Evolutionary conservation across 1,284 basidiomycete genomes (phyloP), one percentile per base, ranked within the genome.

Genomic region (Rhodotorula sp.): DNA sequence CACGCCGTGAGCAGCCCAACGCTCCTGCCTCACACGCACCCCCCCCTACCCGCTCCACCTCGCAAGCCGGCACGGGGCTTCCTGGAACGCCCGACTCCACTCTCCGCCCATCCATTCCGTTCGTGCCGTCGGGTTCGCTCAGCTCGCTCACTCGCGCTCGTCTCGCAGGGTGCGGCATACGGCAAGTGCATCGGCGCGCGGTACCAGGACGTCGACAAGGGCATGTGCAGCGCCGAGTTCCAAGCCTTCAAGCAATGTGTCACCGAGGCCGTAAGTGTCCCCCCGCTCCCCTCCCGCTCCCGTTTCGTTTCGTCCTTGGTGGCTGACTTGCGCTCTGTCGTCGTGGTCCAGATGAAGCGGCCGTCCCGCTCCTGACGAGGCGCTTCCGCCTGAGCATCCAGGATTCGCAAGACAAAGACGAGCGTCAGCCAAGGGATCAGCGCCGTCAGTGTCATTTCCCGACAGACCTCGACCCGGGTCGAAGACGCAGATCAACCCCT

Each of bases 201-300:
- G 29, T 83, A 83, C 68, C 75, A 79, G 51, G 82, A 83, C 29
- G 81, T 82, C 10, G 77, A 78, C 24, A 79, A 79, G 54, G 80
- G 78, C 44, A 82, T 82, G 81, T 83, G 82, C 65, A 77, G 77
- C 29, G 71, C 74, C 11, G 82, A 83, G 74, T 83, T 82, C 62
- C 63, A 71, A 53, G 80, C 79, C n/a, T 83, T 83, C 79, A 81
- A 80, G 73, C 77, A 78, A 8, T 83, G 82, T 75, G 80, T 83
- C 11, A 22, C 36, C 27, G 46, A 67, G n/a, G 67, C 67, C 32
- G 72, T 72, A 34, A 20, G 3, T 30, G 9, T 30, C 20, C 32
- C 4, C 32, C n/a, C 19, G 22, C 15, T 29, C 4, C 53, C 30
- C 24, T 29, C 34, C 4, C 6, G 10, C 44, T 29, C 34, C 19